These are phyloP conservation scores for Alternaria ethzedia DNA, from an alignment of 2,329 filamentous ascomycete genomes.

Conservation along the genomic window DNA sequence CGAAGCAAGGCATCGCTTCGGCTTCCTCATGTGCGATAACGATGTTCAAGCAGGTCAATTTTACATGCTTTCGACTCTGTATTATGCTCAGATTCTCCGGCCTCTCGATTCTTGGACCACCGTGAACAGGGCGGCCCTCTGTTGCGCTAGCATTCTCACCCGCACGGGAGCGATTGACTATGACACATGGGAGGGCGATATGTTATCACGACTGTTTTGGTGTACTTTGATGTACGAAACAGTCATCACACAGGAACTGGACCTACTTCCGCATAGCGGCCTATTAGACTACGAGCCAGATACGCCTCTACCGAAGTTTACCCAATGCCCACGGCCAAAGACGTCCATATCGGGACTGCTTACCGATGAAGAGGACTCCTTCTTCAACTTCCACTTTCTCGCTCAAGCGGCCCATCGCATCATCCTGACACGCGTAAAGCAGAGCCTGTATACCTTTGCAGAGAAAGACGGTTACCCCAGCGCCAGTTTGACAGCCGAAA, in stretches of 20 bases:
- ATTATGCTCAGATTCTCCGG: constrained; percentile 60
- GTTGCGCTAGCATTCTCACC: constrained; percentile 57
- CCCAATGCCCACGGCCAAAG: constrained; percentile 50
- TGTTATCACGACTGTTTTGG: constrained; percentile 64
- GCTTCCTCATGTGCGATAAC: constrained; percentile 58
- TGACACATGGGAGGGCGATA: constrained; percentile 62
- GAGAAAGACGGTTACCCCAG: constrained; percentile 51
- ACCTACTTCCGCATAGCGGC: constrained; percentile 58
- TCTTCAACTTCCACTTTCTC: constrained; percentile 64
- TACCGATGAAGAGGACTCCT: constrained; percentile 58
- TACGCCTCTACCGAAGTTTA: constrained; percentile 62
- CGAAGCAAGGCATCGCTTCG: constrained; percentile 59
- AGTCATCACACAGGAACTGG: constrained; percentile 61
- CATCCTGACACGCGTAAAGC: constrained; percentile 60
- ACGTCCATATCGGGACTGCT: constrained; percentile 42
- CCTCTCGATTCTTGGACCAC: constrained; percentile 62
- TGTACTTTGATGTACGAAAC: constrained; percentile 63
- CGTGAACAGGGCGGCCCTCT: constrained; percentile 59
- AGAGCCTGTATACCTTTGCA: constrained; percentile 59
- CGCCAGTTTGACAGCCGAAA: constrained; percentile 58
- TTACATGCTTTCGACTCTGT: constrained; percentile 59
- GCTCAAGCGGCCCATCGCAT: constrained; percentile 64
- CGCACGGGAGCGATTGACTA: constrained; percentile 52
- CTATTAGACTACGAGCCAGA: constrained; percentile 59
- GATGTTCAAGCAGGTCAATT: constrained; percentile 60